Conservation (phyloP, 75 land plant genomes). For the Cunninghamia lanceolata region DNA sequence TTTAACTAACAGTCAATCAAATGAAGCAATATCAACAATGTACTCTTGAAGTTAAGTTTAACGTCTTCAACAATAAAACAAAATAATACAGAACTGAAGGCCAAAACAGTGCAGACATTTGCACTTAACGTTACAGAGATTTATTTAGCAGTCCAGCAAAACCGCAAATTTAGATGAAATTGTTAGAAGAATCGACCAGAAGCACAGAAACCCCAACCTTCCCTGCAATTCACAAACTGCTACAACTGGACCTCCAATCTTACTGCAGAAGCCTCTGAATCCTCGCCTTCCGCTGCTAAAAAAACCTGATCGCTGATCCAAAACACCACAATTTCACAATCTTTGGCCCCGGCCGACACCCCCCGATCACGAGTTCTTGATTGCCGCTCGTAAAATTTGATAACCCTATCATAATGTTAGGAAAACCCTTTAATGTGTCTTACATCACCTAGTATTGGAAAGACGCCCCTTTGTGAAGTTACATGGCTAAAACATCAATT, state of each 20-base stretch:
- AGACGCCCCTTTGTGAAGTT: too few species aligned
- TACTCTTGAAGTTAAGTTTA: too few species aligned
- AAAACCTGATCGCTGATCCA: neutral
- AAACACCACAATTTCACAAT: neutral
- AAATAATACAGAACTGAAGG: neutral
- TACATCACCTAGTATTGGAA: too few species aligned
- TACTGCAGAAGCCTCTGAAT: neutral
- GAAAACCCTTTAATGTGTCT: too few species aligned
- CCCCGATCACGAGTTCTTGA: neutral
- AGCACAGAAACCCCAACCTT: neutral
- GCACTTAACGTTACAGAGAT: neutral
- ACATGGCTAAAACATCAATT: too few species aligned
- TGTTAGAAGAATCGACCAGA: neutral
- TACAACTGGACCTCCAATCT: slow-evolving; percentile 2
- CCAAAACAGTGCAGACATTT: neutral
- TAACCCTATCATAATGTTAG: too few species aligned
- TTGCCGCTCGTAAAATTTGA: neutral
- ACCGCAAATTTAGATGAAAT: neutral
- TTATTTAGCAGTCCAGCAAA: neutral
- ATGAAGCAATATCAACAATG: neutral
- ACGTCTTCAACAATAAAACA: neutral
- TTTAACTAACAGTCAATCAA: neutral
- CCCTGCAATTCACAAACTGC: neutral
- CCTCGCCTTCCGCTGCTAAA: neutral
- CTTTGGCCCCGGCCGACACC: too few species aligned